Base-by-base conservation (phyloP, 495 filamentous ascomycete genomes). In the Elasticomyces elasticus region DNA sequence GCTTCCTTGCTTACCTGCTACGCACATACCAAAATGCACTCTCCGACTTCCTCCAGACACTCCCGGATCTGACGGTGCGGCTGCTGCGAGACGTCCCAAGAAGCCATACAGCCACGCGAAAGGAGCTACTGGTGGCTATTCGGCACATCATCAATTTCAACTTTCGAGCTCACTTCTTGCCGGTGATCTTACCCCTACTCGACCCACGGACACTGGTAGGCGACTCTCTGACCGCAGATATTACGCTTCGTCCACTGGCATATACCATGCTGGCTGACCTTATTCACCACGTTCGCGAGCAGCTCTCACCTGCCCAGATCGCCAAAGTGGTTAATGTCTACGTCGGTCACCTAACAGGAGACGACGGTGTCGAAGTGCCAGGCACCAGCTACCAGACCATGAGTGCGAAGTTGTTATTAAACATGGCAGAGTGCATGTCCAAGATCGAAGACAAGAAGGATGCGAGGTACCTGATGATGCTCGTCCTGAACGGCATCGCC, bases 131-230 rank as follows among this genome's bases (percentile, higher is more conserved):
- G 17, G 94, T 99, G 25, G 94, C 92, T 0, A 97, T 97, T 55
- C 80, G 94, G 13, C 94, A 99, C 63, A 97, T 96, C 60, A 96
- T 97, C 70, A 99, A 99, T 67, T 97, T 96, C 72, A 96, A 95
- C 65, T 97, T 96, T 58, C 75, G 94, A 50, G 92, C 86, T 65
- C 95, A 98, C 20, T 99, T 97, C 67, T 72, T 96, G 26, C 83
- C 80, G 33, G 94, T 91, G 68, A 96, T 99, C 64, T 89, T 96
- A 61, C 89, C 96, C 63, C 78, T 99, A 37, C 72, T 99, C 25
- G 94, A 99, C 56, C 88, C 96, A 70, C 73, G 86, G 54, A 95
- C 89, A 0, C 68, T 99, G 33, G 94, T 97, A 52, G 94, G 94
- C 11, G 94, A 99, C 71, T 91, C 92, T 1, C 70, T 97, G 24